phyloP scores from a whole-genome alignment of 371 early-diverging fungal species.

The Actinomortierella wolfii region DNA sequence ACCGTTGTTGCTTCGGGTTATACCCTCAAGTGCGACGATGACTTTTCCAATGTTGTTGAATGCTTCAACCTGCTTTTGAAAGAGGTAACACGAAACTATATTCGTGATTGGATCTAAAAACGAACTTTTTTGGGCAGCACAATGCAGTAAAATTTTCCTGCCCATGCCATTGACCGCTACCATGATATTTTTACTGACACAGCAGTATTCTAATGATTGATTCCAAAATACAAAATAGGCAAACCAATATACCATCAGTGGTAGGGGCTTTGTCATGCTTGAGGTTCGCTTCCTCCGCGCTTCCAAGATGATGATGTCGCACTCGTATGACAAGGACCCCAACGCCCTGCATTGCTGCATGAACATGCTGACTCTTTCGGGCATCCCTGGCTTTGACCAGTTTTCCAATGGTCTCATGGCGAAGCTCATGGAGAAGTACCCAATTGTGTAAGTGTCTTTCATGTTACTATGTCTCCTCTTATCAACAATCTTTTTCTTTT shows the following conservation, averaged over 20 bases:
- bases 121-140: background rate
- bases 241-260: slow-evolving; percentile 12
- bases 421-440: slow-evolving; percentile 18
- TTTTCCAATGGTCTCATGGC: background rate
- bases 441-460: slow-evolving; percentile 16
- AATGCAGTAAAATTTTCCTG: too few species aligned
- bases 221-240: slow-evolving; percentile 16
- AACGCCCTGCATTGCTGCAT: slow-evolving; percentile 24
- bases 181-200: background rate
- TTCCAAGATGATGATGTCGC: slow-evolving; percentile 25
- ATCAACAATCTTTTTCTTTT: background rate
- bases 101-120: background rate
- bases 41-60: slow-evolving; percentile 18
- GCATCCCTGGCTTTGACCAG: slow-evolving; percentile 23
- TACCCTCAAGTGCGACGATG: slow-evolving; percentile 18
- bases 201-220: background rate
- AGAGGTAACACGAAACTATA: too few species aligned
- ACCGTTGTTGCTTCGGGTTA: slow-evolving; percentile 11
- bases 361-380: slow-evolving; percentile 15
- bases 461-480: background rate
- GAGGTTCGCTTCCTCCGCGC: slow-evolving; percentile 28
- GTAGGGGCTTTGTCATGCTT: slow-evolving; percentile 11
- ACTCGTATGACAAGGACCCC: slow-evolving; percentile 23
- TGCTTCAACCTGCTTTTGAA: slow-evolving; percentile 11
- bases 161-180: too few species aligned